phyloP scores from a whole-genome alignment of 139 green algal species.

The Prasinococcaceae sp. region DNA sequence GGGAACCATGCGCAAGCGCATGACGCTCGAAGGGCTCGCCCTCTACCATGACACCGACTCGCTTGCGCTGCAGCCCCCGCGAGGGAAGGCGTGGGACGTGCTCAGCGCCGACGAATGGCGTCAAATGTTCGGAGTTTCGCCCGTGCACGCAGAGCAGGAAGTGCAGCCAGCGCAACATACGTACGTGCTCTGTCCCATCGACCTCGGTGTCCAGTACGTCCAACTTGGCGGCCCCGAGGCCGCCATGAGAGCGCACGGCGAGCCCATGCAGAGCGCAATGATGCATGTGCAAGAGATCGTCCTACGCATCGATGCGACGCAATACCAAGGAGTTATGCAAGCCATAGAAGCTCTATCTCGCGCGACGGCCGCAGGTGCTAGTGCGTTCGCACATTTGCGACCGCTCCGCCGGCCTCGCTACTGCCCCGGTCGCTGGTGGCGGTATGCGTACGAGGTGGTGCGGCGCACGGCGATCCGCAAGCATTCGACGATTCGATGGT shows the following conservation, averaged over 20 bases:
- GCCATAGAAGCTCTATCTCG: no score
- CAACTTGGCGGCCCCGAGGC: no score
- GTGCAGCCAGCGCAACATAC: not conserved
- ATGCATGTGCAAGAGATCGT: no score
- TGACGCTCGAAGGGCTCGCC: not conserved
- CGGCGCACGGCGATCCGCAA: not conserved
- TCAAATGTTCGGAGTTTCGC: constrained; percentile 27
- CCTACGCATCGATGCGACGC: no score
- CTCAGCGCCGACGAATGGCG: constrained; percentile 19
- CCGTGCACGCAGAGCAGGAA: not conserved
- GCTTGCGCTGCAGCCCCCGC: not conserved
- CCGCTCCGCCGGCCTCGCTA: not conserved
- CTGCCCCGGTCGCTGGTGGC: constrained; percentile 35
- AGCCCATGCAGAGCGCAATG: no score
- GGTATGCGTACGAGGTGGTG: constrained; percentile 39
- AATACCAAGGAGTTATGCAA: no score
- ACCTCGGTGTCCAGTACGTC: not conserved
- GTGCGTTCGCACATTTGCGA: not conserved
- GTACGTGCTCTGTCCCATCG: not conserved
- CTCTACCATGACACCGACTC: not conserved
- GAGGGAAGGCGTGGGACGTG: not conserved
- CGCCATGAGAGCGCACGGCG: no score
- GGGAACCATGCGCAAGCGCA: constrained; percentile 64
- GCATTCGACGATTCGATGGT: not conserved
- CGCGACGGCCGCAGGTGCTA: no score